Base-by-base conservation (phyloP, 805 yeast species). In the Saturnispora besseyi region DNA sequence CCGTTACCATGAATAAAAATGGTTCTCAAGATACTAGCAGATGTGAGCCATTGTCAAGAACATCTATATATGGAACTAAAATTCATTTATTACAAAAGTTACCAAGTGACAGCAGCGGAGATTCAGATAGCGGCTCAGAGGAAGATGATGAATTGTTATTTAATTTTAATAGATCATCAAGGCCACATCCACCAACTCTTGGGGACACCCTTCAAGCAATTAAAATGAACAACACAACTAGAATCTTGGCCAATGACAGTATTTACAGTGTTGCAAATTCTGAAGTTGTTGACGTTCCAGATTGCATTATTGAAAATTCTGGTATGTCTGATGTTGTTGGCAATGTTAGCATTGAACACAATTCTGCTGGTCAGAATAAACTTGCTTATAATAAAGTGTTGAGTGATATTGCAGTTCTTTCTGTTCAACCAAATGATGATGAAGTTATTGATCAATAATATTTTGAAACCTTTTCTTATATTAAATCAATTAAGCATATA, bases 231-330 rank as follows among this genome's bases (percentile, higher is more conserved):
- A 46, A 24, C 28, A 6, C 45, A 29, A 30, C 44, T 11, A 32
- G 31, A 37, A 43, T 44, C 32, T 36, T 46, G 7, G 34, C 44
- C 5, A 42, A 42, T 42, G 44, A 26, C 2, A 40, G 50, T 36
- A 33, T 52, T 1, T 38, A 33, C 18, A 24, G 36, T 9, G 32
- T 30, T 13, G 36, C 48, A 9, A 50, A 34, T 7, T 48, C 54
- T 7, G 48, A 48, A 31, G 46, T 54, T 21, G 50, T 52, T 32
- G 57, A 54, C 36, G 57, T 54, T 18, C 57, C 57, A 9, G 50
- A 46, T 4, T 41, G 45, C 31, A 47, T 54, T 13, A 48, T 47
- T 31, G 49, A 45, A 24, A 36, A 43, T 2, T 22, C 42, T 38
- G 42, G 42, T 8, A 38, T 38, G 30, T 22, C 15, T 22, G 42